Evolutionary conservation across 495 filamentous ascomycete species (phyloP).

Genomic region (Penicillium lividum): DNA sequence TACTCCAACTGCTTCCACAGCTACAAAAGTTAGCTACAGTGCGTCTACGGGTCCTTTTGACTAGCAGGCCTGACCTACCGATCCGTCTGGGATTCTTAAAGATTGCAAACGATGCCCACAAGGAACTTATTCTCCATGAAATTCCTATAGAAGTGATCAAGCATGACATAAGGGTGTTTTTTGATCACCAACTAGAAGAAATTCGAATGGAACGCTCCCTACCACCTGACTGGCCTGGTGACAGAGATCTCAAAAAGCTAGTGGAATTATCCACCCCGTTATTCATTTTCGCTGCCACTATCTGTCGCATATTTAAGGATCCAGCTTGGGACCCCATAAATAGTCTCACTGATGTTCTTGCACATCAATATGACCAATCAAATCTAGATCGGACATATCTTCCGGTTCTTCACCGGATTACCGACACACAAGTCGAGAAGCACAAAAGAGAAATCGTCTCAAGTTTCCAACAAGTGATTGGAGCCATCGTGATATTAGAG

Average conservation of each 20-base stretch:
- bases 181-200: constrained; percentile 21
- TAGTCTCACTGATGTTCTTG: constrained; percentile 4
- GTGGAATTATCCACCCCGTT: constrained; percentile 6
- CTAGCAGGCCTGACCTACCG: constrained; percentile 49
- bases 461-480: constrained; percentile 6
- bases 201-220: constrained; percentile 14
- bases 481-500: constrained; percentile 8
- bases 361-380: not conserved
- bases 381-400: constrained; percentile 8
- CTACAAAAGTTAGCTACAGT: constrained; percentile 13
- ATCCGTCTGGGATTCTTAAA: constrained; percentile 36
- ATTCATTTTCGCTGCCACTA: constrained; percentile 13
- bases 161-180: constrained; percentile 28
- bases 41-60: constrained; percentile 31
- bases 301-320: constrained; percentile 10
- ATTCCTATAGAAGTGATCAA: constrained; percentile 21
- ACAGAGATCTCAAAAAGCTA: not conserved
- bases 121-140: constrained; percentile 26
- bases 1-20: constrained; percentile 38
- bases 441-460: not conserved
- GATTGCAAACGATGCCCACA: constrained; percentile 13
- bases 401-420: constrained; percentile 5
- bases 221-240: constrained; percentile 39
- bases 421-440: not conserved
- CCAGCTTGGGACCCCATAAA: constrained; percentile 1